These are phyloP conservation scores for Phytophthora pluvialis DNA, from an alignment of 352 stramenopile species.

Conservation along the genomic window DNA sequence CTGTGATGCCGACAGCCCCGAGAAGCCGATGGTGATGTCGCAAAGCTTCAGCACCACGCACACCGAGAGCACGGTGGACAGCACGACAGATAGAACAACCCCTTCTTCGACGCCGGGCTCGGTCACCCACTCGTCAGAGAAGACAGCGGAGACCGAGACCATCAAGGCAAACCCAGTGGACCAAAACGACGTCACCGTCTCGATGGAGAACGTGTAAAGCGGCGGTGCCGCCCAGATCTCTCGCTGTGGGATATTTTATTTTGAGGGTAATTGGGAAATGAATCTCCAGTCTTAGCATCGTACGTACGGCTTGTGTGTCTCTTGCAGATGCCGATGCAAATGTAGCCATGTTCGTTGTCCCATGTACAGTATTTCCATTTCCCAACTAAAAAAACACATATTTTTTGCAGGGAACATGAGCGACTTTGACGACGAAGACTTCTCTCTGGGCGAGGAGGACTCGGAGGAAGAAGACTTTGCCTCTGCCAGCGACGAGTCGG, in stretches of 20 bases:
- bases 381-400: too few species aligned
- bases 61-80: slow-evolving; percentile 33
- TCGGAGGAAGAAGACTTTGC: slow-evolving; percentile 44
- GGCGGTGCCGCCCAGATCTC: too few species aligned
- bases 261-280: slow-evolving; percentile 7
- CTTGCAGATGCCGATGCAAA: too few species aligned
- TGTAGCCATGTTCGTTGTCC: too few species aligned
- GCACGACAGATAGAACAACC: slow-evolving; percentile 23
- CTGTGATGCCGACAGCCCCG: slow-evolving; percentile 22
- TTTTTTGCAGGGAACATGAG: slow-evolving; percentile 23
- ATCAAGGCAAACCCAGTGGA: slow-evolving; percentile 20
- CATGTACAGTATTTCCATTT: too few species aligned
- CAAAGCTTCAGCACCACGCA: slow-evolving; percentile 26
- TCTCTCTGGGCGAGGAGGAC: slow-evolving; percentile 63
- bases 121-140: slow-evolving; percentile 15
- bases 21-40: slow-evolving; percentile 31
- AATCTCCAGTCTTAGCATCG: not conserved
- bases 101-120: slow-evolving; percentile 21
- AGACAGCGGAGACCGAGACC: slow-evolving; percentile 7
- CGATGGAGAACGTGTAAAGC: slow-evolving; percentile 18
- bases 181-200: slow-evolving; percentile 25
- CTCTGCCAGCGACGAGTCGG: slow-evolving; percentile 43
- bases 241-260: slow-evolving; percentile 25
- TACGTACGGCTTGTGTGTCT: too few species aligned
- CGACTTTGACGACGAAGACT: slow-evolving; percentile 58